Percentiles rank a stretch among this genome's conserved stretches.
Evolutionary conservation across 495 filamentous ascomycete species (phyloP).

Genomic region (Lentithecium fluviatile): DNA sequence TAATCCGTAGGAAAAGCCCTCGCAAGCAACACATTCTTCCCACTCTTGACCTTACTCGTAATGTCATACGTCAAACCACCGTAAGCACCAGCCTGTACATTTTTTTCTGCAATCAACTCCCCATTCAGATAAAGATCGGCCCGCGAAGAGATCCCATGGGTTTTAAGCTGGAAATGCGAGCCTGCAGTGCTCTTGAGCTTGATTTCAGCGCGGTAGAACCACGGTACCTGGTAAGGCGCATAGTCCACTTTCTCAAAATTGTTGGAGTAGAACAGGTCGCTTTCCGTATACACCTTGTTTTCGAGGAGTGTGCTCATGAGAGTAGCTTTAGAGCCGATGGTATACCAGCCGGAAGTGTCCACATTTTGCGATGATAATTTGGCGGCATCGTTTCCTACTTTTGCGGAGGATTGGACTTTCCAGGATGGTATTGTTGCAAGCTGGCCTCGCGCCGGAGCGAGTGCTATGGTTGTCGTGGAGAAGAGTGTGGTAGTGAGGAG

Average conservation of each 20-base stretch:
- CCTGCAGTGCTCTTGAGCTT: conserved; percentile 41
- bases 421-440: conserved; percentile 52
- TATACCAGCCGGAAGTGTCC: conserved; percentile 56
- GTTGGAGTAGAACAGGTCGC: conserved; percentile 57
- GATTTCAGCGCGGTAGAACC: conserved; percentile 63
- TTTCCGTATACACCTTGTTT: conserved; percentile 55
- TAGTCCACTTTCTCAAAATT: conserved; percentile 50
- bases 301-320: conserved; percentile 60
- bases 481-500: neutral
- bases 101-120: conserved; percentile 48
- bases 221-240: conserved; percentile 54
- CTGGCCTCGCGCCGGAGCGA: neutral
- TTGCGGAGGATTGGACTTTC: conserved; percentile 54
- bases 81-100: conserved; percentile 57
- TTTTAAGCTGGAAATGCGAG: conserved; percentile 54
- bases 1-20: conserved; percentile 59
- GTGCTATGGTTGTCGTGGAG: no score
- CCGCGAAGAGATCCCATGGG: conserved; percentile 60
- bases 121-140: conserved; percentile 65
- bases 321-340: conserved; percentile 52
- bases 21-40: conserved; percentile 53
- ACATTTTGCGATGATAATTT: conserved; percentile 49
- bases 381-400: conserved; percentile 42
- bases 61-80: conserved; percentile 57
- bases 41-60: conserved; percentile 43